Base-by-base conservation (phyloP, 345 rosid species). In the Orychophragmus violaceus region DNA sequence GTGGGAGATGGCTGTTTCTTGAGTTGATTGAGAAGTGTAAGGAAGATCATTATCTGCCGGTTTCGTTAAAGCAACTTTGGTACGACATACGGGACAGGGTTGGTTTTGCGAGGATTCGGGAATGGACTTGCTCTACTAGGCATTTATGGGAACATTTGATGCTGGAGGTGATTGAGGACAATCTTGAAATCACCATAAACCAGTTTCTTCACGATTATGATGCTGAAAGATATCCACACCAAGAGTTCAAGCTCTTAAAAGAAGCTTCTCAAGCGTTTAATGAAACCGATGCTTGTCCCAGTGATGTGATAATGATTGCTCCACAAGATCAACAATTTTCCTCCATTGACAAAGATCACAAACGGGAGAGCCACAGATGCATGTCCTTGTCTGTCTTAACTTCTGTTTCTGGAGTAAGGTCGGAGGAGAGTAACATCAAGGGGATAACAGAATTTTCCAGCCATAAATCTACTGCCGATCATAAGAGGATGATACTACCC, bases 11-110 rank as follows among this genome's bases (percentile, higher is more conserved):
- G 98, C 1, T 83, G 68, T 82, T 91, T 66, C 87, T 89, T 30
- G 82, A 82, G 73, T 37, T 88, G 80, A 42, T 87, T 55, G 83
- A 82, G 69, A 75, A 71, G 39, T 67, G 51, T 39, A 77, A 75
- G 74, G 69, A 72, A 44, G 72, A 70, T 33, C 28, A 59, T 33
- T 82, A 70, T 37, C 42, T 87, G 39, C 73, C 87, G 10, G 84
- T 87, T 50, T 91, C 94, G 5, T 69, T 74, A 25, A 74, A 81
- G 75, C 92, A 87, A 74, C 69, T 87, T 33, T 91, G 98, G 98
- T 87, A 83, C 75, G 98, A 89, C 65, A 25, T 89, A 35, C 75
- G 87, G 41, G 84, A 62, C 36, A 85, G 68, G 49, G 64, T 68
- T 8, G 81, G 52, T n/a, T 83, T 82, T 77, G 28, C 48, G 37